A percentile compares a stretch with the other conserved stretches of the same genome.
Evolutionary conservation across 345 rosid species (phyloP).

Genomic region (Fremontodendron californicum): DNA sequence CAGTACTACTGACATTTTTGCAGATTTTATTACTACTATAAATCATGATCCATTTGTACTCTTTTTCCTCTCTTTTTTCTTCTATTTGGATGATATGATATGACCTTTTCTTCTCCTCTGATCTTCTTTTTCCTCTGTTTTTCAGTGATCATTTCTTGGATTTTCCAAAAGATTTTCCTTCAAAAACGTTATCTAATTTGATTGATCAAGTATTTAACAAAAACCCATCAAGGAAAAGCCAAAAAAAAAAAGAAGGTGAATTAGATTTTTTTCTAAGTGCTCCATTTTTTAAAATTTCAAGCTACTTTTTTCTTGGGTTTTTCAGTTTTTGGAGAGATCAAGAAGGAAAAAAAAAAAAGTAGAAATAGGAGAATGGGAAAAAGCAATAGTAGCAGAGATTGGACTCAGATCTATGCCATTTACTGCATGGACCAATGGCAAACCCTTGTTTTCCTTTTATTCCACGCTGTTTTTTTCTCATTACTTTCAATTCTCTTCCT

Average conservation of each 20-base stretch:
- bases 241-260: too few species aligned
- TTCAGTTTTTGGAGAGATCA: background rate
- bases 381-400: slow-evolving; percentile 41
- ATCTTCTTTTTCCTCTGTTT: background rate
- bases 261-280: too few species aligned
- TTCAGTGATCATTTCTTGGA: background rate
- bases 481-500: slow-evolving; percentile 56
- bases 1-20: background rate
- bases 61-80: background rate
- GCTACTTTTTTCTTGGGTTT: too few species aligned
- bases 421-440: slow-evolving; percentile 94
- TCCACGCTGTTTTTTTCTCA: slow-evolving; percentile 71
- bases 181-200: background rate
- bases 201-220: background rate
- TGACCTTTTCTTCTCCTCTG: too few species aligned
- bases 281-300: too few species aligned
- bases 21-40: background rate
- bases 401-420: slow-evolving; percentile 89
- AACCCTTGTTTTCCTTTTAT: slow-evolving; percentile 57
- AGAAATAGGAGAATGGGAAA: slow-evolving; percentile 27
- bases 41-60: background rate
- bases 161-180: background rate
- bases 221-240: background rate
- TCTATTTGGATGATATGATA: background rate
- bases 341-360: background rate